phyloP scores from a whole-genome alignment of 352 stramenopile species.

The Pythium aristosporum region DNA sequence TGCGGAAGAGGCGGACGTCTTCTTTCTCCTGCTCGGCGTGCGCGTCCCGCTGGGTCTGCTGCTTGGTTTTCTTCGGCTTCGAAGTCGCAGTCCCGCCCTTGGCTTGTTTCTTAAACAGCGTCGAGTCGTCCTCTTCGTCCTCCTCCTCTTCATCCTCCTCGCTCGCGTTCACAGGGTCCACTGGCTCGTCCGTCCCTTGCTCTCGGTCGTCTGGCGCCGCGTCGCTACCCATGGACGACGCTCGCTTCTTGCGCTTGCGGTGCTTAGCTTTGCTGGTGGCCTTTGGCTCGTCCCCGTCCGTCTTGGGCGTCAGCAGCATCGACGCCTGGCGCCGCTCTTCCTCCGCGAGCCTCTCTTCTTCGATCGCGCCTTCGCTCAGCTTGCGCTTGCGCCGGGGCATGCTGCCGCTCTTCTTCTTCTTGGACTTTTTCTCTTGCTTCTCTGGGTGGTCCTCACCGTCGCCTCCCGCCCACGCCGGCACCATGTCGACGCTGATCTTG shows the following conservation, averaged over 20 bases:
- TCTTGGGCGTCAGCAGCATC: slow-evolving; percentile 54
- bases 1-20: slow-evolving; percentile 58
- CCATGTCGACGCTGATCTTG: slow-evolving; percentile 71
- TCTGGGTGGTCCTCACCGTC: neutral
- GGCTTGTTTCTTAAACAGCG: slow-evolving; percentile 51
- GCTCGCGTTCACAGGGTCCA: slow-evolving; percentile 27
- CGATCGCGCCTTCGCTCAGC: slow-evolving; percentile 74
- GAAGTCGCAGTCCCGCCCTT: slow-evolving; percentile 2
- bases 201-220: slow-evolving; percentile 24
- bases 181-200: slow-evolving; percentile 17
- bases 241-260: slow-evolving; percentile 37
- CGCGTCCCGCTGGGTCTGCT: slow-evolving; percentile 29
- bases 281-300: slow-evolving; percentile 1
- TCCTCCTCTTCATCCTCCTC: slow-evolving; percentile 19
- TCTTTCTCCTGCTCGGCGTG: slow-evolving; percentile 38
- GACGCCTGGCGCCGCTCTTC: slow-evolving; percentile 72
- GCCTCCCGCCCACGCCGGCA: slow-evolving; percentile 61
- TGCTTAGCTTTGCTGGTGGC: neutral
- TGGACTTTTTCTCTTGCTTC: slow-evolving; percentile 25
- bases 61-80: slow-evolving; percentile 28
- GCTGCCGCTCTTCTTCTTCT: slow-evolving; percentile 50
- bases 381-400: slow-evolving; percentile 81
- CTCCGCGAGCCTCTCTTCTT: slow-evolving; percentile 66
- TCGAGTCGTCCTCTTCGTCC: slow-evolving; percentile 2
- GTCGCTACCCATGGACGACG: slow-evolving; percentile 24